Evolutionary conservation across 192 early-diverging fungal species (phyloP), one percentile per base, ranked within the genome.

Genomic region (Backusella morwellensis): DNA sequence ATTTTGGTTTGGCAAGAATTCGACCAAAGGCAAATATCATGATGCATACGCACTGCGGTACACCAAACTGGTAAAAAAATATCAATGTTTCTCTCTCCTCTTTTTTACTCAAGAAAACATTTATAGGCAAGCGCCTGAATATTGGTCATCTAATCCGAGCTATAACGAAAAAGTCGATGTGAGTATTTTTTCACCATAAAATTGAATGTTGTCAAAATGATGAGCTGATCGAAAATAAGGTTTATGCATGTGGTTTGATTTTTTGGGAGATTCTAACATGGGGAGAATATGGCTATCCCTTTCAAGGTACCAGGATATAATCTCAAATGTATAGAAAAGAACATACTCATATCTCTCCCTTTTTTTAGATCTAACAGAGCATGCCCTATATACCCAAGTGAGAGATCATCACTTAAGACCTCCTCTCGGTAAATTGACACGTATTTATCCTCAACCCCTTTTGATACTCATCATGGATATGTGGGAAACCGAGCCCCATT

Each of bases 211-310:
- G 47, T 50, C 47, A 50, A 50, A n/a, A 26, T 8, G n/a, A 23
- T 59, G 2, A 59, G 2, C 54, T 59, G 9, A 23, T 29, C 1
- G 29, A 26, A 47, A 36, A 32, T 63, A 21, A 82, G 68, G 81
- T 88, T 21, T 93, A 93, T 79, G 92, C 92, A 40, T 91, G 91
- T 75, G 92, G 87, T 8, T 73, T 93, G 26, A 93, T 93, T 63
- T 93, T 91, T 73, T 93, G 92, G 92, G 92, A 93, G 78, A 93
- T 93, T 66, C 47, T 93, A 47, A 90, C 90, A 56, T 93, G 92
- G 92, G 87, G 88, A 32, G 90, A 86, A 54, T 83, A 84, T 68
- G 91, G 90, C 2, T 93, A 89, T 66, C 92, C 92, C 0, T 93
- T 91, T 78, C 88, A 92, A 78, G 78, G 78, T 52, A 66, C 17